Conservation (phyloP, 139 green algal species). For the Edaphochlamys debaryana region DNA sequence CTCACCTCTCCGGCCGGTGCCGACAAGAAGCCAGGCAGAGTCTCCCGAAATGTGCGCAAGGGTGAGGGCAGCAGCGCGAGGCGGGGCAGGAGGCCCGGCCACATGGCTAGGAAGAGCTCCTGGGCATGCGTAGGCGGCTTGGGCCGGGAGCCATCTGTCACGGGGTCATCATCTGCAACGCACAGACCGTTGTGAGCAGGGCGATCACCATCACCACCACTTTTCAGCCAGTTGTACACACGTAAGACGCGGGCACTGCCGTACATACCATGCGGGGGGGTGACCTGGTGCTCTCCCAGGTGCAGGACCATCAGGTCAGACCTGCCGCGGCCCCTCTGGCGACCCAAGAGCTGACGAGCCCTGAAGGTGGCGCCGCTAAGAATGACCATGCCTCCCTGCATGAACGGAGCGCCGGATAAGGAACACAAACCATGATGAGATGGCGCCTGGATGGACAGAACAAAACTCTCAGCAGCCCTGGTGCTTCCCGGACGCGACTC, state of each 20-base stretch:
- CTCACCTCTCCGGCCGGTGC: not conserved
- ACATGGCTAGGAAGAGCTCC: not conserved
- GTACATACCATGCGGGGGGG: not conserved
- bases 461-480: not conserved
- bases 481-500: not conserved
- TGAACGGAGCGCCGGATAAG: no score
- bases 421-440: no score
- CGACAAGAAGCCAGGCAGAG: not conserved
- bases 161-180: no score
- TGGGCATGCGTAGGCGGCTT: not conserved
- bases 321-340: not conserved
- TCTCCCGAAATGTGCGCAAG: not conserved
- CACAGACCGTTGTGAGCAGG: no score
- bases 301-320: not conserved
- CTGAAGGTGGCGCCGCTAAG: not conserved
- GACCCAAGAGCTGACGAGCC: not conserved
- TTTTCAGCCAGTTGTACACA: no score
- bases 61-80: conserved; percentile 1
- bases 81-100: not conserved
- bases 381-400: not conserved
- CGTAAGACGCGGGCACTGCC: no score
- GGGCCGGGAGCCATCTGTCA: no score
- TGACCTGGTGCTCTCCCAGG: not conserved
- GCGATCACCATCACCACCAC: no score
- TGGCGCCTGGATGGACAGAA: no score